These are phyloP conservation scores for Aspergillus fumigatus DNA, from an alignment of 2,329 filamentous ascomycete genomes.

Conservation along the genomic window DNA sequence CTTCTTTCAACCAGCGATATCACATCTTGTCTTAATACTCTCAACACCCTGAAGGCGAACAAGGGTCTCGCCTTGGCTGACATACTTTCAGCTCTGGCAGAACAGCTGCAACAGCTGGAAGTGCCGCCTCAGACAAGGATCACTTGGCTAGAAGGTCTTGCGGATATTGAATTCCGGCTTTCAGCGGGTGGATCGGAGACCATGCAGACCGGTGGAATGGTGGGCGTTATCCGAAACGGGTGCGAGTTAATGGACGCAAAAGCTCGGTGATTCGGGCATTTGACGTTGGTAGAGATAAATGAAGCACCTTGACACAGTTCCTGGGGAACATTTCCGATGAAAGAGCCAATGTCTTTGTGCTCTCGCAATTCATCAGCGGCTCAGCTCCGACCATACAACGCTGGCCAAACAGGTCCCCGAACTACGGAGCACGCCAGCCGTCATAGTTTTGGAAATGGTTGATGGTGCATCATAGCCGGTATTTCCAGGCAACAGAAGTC, in stretches of 20 bases:
- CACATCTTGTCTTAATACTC: slow-evolving; percentile 78
- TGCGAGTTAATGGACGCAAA: slow-evolving; percentile 65
- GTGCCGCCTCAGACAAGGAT: slow-evolving; percentile 84
- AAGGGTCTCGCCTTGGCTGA: slow-evolving; percentile 90
- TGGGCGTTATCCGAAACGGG: slow-evolving; percentile 81
- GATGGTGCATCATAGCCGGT: not conserved
- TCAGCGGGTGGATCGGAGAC: slow-evolving; percentile 81
- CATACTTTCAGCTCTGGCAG: slow-evolving; percentile 80
- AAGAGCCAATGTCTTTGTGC: not conserved
- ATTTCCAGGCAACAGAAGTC: not conserved
- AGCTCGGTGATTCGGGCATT: slow-evolving; percentile 17
- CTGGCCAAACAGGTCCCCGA: not conserved
- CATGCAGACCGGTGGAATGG: slow-evolving; percentile 87
- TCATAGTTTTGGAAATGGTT: not conserved
- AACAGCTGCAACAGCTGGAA: slow-evolving; percentile 76
- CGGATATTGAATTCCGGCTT: slow-evolving; percentile 87
- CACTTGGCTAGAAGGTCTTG: slow-evolving; percentile 83
- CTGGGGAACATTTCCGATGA: not conserved
- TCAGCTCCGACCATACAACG: not conserved
- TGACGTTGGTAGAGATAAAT: not conserved
- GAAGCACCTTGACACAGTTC: not conserved
- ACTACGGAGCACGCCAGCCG: not conserved
- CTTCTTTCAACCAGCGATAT: slow-evolving; percentile 82
- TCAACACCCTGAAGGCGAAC: slow-evolving; percentile 79
- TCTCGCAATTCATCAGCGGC: not conserved